Percentiles rank a stretch among this genome's conserved stretches.
These are phyloP conservation scores for Avicennia marina DNA, from an alignment of 257 asterid species.

Conservation along the genomic window DNA sequence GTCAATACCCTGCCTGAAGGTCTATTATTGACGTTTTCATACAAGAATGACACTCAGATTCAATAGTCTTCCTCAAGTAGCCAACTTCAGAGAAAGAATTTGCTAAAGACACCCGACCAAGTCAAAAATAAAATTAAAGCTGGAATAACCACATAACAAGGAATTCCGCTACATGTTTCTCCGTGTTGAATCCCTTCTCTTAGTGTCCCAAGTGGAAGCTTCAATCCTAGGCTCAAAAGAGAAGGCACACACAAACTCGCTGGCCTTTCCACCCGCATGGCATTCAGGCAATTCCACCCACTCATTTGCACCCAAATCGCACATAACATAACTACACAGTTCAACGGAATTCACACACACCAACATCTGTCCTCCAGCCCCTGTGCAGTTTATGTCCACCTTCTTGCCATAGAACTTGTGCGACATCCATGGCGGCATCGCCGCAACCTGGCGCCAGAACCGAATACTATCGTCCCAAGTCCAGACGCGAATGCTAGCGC, in stretches of 20 bases:
- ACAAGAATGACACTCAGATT: too few relatives aligned
- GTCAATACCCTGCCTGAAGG: too few relatives aligned
- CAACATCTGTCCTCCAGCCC: slow-evolving; percentile 37
- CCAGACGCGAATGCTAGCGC: slow-evolving; percentile 72
- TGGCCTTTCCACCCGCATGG: slow-evolving; percentile 10
- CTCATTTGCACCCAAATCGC: slow-evolving; percentile 49
- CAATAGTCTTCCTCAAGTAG: too few relatives aligned
- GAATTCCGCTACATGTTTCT: background rate
- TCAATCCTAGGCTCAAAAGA: slow-evolving; percentile 89
- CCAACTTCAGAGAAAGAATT: background rate
- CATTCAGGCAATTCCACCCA: slow-evolving; percentile 65
- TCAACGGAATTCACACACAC: slow-evolving; percentile 57
- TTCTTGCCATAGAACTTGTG: slow-evolving; percentile 59
- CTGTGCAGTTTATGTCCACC: slow-evolving; percentile 75
- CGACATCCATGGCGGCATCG: slow-evolving; percentile 73
- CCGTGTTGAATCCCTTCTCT: background rate
- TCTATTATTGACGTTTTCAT: too few relatives aligned
- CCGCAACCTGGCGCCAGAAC: slow-evolving; percentile 61
- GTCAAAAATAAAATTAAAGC: background rate
- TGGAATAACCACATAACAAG: background rate
- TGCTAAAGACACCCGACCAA: background rate
- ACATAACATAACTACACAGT: slow-evolving; percentile 48
- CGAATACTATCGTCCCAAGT: slow-evolving; percentile 35
- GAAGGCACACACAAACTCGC: slow-evolving; percentile 59
- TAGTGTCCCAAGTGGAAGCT: slow-evolving; percentile 29